Evolutionary conservation across 495 filamentous ascomycete species (phyloP).

Genomic region (Paragyromitra xinjiangensis): DNA sequence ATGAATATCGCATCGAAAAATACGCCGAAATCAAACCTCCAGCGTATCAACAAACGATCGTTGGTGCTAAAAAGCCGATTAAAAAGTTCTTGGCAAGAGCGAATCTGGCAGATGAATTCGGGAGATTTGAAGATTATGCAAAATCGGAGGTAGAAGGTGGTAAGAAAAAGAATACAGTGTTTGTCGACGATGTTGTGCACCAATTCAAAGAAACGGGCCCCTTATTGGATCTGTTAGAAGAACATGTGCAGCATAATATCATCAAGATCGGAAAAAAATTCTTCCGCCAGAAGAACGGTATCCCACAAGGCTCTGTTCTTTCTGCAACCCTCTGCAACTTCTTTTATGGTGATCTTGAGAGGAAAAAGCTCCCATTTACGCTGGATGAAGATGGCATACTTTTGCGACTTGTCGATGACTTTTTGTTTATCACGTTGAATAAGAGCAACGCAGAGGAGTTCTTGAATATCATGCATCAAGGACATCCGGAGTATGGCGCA

Average conservation of each 20-base stretch:
- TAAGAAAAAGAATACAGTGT: constrained; percentile 73
- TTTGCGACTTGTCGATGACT: constrained; percentile 88
- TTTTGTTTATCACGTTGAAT: constrained; percentile 82
- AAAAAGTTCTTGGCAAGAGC: constrained; percentile 73
- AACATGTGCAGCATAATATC: constrained; percentile 83
- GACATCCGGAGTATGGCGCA: constrained; percentile 81
- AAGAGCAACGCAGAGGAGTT: constrained; percentile 72
- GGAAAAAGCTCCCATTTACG: constrained; percentile 72
- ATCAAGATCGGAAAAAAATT: constrained; percentile 89
- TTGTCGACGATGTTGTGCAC: constrained; percentile 69
- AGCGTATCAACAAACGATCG: constrained; percentile 37
- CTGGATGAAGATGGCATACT: constrained; percentile 68
- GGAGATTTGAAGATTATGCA: constrained; percentile 67
- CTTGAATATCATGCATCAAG: constrained; percentile 78
- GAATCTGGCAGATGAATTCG: constrained; percentile 63
- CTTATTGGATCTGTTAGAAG: constrained; percentile 73
- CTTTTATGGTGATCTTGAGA: constrained; percentile 89
- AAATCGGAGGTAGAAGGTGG: constrained; percentile 58
- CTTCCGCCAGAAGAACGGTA: constrained; percentile 86
- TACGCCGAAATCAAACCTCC: constrained; percentile 74
- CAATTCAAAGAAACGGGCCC: constrained; percentile 65
- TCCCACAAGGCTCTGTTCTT: constrained; percentile 90
- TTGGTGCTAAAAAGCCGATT: constrained; percentile 61
- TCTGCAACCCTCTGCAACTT: constrained; percentile 90
- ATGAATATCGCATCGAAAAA: constrained; percentile 74